Evolutionary conservation across 768 basidiomycete species (phyloP).

Genomic region (Lactifluus hygrophoroides): DNA sequence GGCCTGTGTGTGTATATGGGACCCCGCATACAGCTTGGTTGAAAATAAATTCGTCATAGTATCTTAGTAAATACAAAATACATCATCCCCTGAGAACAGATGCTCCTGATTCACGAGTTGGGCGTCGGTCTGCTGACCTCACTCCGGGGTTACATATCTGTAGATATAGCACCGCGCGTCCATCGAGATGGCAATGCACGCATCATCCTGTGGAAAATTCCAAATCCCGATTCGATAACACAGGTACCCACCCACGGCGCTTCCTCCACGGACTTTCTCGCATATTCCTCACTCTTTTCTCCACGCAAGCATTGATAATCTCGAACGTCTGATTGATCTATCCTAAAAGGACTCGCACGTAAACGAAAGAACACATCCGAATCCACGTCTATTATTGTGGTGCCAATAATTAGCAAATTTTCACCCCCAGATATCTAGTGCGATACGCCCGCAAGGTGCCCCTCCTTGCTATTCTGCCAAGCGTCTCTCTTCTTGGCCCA

Average conservation of each 20-base stretch:
- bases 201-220: constrained; percentile 12
- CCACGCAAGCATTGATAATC: background rate
- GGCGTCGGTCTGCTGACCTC: constrained; percentile 9
- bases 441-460: constrained; percentile 41
- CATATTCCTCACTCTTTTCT: background rate
- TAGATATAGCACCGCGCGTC: constrained; percentile 1
- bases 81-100: background rate
- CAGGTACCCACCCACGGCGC: constrained; percentile 17
- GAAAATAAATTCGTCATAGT: no score
- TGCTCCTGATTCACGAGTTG: background rate
- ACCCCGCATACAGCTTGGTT: no score
- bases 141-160: background rate
- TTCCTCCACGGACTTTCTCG: constrained; percentile 1
- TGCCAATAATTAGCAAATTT: background rate
- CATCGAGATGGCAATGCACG: background rate
- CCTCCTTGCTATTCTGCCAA: constrained; percentile 67
- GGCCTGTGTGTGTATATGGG: no score
- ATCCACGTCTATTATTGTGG: background rate
- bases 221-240: constrained; percentile 13
- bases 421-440: constrained; percentile 9
- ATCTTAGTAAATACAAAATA: no score
- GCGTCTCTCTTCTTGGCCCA: constrained; percentile 62
- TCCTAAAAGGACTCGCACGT: background rate
- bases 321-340: background rate
- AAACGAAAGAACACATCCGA: background rate